Base-by-base conservation (phyloP, 1,284 basidiomycete genomes). In the Agaricales sp. region DNA sequence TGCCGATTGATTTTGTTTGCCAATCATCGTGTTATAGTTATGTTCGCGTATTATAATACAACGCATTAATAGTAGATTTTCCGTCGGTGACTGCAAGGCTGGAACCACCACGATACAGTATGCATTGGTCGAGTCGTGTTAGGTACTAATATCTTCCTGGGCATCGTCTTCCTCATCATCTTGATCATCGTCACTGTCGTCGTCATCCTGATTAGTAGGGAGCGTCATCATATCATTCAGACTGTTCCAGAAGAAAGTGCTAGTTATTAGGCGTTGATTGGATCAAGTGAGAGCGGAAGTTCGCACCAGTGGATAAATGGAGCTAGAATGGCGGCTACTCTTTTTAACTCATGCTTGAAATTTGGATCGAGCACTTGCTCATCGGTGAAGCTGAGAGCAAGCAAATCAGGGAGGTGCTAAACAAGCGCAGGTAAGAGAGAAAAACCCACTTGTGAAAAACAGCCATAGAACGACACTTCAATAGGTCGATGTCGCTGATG, bases 301-400 rank as follows among this genome's bases (percentile, higher is more conserved):
- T 66, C 83, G 59, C 54, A 92, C 90, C 84, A 82, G 59, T 88
- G 86, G 8, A 94, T 86, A 52, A 95, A 81, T 0, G 92, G 92
- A 51, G 71, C 68, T 62, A 85, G 69, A 1, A 87, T 69, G 22
- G 58, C 64, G 1, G 73, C 75, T 12, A 86, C 70, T 12, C 73
- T 62, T 43, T 72, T 69, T 6, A 93, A 60, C 23, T 72, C 71
- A 30, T 84, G 74, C 45, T 77, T 77, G 63, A 93, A 94, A 46
- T 76, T 69, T 6, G 75, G 69, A 4, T 69, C 63, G 1, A 88
- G 65, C 2, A 91, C 90, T 58, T 92, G 76, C 12, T 74, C 69
- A 57, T 94, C 91, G 0, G 71, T 69, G 62, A 94, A 92, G 35
- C 88, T 92, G 52, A 6, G 38, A 22, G 47, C 4, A 18, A n/a